Evolutionary conservation across 2,329 filamentous ascomycete species (phyloP), one percentile per base, ranked within the genome.

Genomic region (Helotiales sp.): DNA sequence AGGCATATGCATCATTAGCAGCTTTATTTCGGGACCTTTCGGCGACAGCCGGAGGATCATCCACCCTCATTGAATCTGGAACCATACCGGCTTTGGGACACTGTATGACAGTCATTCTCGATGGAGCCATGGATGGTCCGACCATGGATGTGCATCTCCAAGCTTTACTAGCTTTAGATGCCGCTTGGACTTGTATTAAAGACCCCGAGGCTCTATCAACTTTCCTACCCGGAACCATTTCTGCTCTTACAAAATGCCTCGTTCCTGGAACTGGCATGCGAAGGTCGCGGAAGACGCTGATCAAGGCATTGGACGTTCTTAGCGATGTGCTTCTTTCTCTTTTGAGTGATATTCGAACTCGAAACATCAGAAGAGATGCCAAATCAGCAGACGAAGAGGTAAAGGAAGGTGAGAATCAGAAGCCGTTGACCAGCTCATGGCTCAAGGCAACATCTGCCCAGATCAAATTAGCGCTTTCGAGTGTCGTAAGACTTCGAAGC

Each of bases 211-310:
- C 90, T 2, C 77, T 96, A 55, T 90, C 91, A 9, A 93, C 84
- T 60, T 95, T 99, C 68, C 79, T 98, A 40, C 95, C 96, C 0
- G 91, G 93, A 9, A 91, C 91, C 0, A 84, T 96, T 0, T 98
- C 95, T 2, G 85, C 86, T 1, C 76, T 99, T 24, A 87, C 89
- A 2, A 93, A 88, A 67, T 69, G 64, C 58, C 77, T 91, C 0
- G 75, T 96, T 51, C 87, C 89, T 4, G 85, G 85, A 0, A 89
- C 87, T 0, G 83, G 82, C 38, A 80, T 81, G 63, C 79, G 83
- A 49, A 77, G 83, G 31, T 79, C 81, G 48, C 86, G 81, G 63
- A 83, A 80, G 38, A 81, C 96, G 0, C 76, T 98, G 6, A 75
- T 86, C 24, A 76, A 76, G 55, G 83, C 83, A 17, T 70, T 96